Conservation (phyloP, 2,329 filamentous ascomycete genomes). For the Botryotinia convoluta region DNA sequence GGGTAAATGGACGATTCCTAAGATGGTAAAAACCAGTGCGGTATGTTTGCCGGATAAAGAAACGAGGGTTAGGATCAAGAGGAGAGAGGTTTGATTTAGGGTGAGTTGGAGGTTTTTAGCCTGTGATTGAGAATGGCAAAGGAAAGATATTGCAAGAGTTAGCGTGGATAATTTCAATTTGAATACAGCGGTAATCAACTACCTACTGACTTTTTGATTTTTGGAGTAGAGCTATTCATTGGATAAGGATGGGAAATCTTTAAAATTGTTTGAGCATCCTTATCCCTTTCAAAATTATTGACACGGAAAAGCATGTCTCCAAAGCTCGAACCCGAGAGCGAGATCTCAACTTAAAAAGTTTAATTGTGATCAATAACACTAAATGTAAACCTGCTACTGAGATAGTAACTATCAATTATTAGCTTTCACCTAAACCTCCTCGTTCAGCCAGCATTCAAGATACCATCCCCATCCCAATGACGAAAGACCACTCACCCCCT, state of each 20-base stretch:
- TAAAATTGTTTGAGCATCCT: too few relatives aligned
- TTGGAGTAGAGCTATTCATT: too few relatives aligned
- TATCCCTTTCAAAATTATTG: too few relatives aligned
- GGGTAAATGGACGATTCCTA: constrained; percentile 50
- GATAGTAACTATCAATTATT: not conserved
- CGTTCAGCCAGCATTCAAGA: not conserved
- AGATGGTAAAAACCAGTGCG: constrained; percentile 46
- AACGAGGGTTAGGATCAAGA: constrained; percentile 52
- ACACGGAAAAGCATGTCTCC: too few relatives aligned
- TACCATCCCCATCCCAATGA: not conserved
- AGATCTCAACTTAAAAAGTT: too few relatives aligned
- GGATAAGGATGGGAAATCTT: too few relatives aligned
- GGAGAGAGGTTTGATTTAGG: constrained; percentile 33
- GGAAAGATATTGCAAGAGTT: not conserved
- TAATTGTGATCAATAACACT: not conserved
- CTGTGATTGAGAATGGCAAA: not conserved
- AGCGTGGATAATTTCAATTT: not conserved
- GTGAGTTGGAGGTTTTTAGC: not conserved
- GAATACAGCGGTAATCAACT: too few relatives aligned
- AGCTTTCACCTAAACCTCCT: not conserved
- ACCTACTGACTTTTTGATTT: too few relatives aligned
- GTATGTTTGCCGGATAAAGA: constrained; percentile 51
- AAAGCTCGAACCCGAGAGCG: too few relatives aligned
- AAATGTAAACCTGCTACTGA: not conserved
- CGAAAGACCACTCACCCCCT: not conserved